These are phyloP conservation scores for Penicillium goetzii DNA, from an alignment of 495 filamentous ascomycete genomes.

Conservation along the genomic window DNA sequence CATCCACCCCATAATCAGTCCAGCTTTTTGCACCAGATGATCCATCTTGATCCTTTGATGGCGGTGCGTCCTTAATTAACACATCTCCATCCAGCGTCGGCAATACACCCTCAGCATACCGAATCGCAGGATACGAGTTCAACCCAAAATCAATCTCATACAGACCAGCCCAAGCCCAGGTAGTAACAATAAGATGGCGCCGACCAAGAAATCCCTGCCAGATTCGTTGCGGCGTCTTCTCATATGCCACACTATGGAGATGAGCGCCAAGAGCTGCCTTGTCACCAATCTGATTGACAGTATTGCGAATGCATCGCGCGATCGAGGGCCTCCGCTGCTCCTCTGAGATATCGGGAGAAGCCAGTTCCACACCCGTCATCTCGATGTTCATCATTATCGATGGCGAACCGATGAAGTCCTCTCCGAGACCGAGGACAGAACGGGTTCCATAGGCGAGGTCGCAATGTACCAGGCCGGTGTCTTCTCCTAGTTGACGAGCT, in stretches of 20 bases:
- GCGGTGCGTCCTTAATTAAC: conserved; percentile 35
- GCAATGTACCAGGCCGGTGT: conserved; percentile 26
- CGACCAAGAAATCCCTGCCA: conserved; percentile 41
- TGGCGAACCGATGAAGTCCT: conserved; percentile 32
- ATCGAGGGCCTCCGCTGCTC: neutral
- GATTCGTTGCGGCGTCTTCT: conserved; percentile 37
- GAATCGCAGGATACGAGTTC: conserved; percentile 9
- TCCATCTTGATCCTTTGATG: neutral
- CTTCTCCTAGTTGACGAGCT: conserved; percentile 27
- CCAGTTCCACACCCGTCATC: conserved; percentile 21
- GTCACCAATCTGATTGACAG: conserved; percentile 23
- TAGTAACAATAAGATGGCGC: conserved; percentile 37
- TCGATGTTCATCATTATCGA: conserved; percentile 34
- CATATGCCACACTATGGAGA: conserved; percentile 35
- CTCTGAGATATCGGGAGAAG: conserved; percentile 9
- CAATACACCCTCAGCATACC: conserved; percentile 34
- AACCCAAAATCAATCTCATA: conserved; percentile 38
- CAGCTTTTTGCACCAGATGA: conserved; percentile 15
- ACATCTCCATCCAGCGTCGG: conserved; percentile 32
- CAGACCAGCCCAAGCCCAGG: conserved; percentile 32
- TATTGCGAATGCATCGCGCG: conserved; percentile 32
- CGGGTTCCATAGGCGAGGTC: conserved; percentile 31
- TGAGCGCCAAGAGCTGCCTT: conserved; percentile 27
- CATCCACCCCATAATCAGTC: conserved; percentile 33
- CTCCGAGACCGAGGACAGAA: conserved; percentile 21